phyloP scores from a whole-genome alignment of 306 rosid species.

The Erythrophleum fordii region DNA sequence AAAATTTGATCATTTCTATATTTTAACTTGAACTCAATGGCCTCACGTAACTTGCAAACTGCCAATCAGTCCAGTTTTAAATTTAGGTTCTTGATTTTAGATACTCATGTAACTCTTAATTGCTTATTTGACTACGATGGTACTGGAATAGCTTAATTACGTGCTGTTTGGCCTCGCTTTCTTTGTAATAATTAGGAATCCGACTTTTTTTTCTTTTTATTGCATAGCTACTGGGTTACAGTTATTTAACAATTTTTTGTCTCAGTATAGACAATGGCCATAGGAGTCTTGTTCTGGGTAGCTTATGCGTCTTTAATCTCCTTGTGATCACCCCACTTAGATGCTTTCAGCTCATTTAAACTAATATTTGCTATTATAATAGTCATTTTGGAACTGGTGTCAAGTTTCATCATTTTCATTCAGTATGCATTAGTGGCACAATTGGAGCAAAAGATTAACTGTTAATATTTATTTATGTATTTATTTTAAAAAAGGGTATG shows the following conservation, averaged over 20 bases:
- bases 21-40: background rate
- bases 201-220: background rate
- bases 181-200: background rate
- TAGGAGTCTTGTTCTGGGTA: background rate
- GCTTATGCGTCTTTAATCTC: background rate
- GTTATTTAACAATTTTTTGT: background rate
- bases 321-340: background rate
- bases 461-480: too few species aligned
- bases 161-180: background rate
- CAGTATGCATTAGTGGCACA: background rate
- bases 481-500: background rate
- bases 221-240: background rate
- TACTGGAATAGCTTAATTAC: background rate
- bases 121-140: background rate
- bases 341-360: background rate
- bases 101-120: background rate
- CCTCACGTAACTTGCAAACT: background rate
- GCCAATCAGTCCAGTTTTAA: background rate
- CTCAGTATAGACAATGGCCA: background rate
- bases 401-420: background rate
- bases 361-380: background rate
- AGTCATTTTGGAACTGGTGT: background rate
- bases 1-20: background rate
- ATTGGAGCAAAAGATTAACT: background rate
- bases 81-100: background rate